phyloP scores from a whole-genome alignment of 192 early-diverging fungal species.

The Coemansia sp. region DNA sequence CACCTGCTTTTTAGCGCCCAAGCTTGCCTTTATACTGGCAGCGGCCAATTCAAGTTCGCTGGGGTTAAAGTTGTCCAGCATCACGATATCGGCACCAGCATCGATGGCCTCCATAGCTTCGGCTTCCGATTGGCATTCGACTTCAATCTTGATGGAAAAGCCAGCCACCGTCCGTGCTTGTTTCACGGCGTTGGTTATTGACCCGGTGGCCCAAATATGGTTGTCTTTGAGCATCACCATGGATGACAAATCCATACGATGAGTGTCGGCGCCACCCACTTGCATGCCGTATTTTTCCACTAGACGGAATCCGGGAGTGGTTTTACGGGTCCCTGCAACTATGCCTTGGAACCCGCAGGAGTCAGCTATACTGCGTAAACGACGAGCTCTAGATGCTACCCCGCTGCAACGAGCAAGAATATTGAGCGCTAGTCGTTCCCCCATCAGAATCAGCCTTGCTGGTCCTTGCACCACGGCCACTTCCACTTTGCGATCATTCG shows the following conservation, averaged over 20 bases:
- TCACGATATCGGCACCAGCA: constrained; percentile 95
- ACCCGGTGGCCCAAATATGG: constrained; percentile 93
- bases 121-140: constrained; percentile 88
- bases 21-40: constrained; percentile 73
- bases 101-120: constrained; percentile 95
- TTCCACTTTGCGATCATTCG: constrained; percentile 53
- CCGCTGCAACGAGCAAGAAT: constrained; percentile 92
- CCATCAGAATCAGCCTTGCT: constrained; percentile 81
- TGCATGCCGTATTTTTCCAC: constrained; percentile 98
- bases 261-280: constrained; percentile 94
- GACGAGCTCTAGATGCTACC: constrained; percentile 69
- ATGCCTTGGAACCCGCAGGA: constrained; percentile 73
- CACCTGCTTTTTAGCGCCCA: constrained; percentile 41
- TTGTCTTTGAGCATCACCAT: constrained; percentile 99
- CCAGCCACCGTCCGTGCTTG: constrained; percentile 79
- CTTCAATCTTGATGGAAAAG: constrained; percentile 94
- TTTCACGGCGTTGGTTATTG: constrained; percentile 86
- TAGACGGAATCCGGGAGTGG: constrained; percentile 94
- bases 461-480: constrained; percentile 82
- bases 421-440: constrained; percentile 93
- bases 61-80: constrained; percentile 93
- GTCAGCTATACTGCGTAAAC: constrained; percentile 61
- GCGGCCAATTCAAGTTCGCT: constrained; percentile 65
- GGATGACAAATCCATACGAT: constrained; percentile 93
- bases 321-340: constrained; percentile 95